Evolutionary conservation across 148 eudicot species (phyloP), one percentile per base, ranked within the genome.

Genomic region (Fagopyrum homotropicum): DNA sequence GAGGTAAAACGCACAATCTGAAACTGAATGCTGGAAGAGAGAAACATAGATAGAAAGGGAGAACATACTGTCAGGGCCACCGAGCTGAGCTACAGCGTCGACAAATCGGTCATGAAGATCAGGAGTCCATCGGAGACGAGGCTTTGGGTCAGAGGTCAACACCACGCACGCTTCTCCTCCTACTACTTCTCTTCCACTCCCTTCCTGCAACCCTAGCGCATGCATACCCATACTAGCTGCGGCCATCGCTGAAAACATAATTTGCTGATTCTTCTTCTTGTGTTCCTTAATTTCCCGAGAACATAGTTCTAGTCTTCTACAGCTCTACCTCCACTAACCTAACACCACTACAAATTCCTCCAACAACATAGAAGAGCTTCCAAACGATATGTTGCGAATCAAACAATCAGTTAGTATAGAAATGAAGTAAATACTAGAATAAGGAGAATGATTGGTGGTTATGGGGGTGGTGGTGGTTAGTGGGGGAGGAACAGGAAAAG

Each of bases 1-100:
- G 15, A 61, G 40, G 14, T 29, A 15, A 61, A 35, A 61, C 5
- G 26, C 69, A 30, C 45, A 63, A 63, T 30, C 35, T 0, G 69
- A 63, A 29, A 63, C 44, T 17, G n/a, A 63, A 63, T 63, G 69
- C 45, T 9, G n/a, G 15, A 66, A 66, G 43, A 66, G 47, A 54
- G 40, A 80, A 46, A 76, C 2, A 17, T 15, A 68, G 22, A 59
- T 72, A 30, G 81, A 48, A 57, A 45, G 73, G 26, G 73, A 48
- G 11, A 10, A 79, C 86, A 47, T 5, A 87, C 90, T 87, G 49
- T 87, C 88, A 43, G 90, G 88, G 77, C 90, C 90, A 48, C 90
- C 90, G 56, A 87, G 90, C 77, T 87, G 90, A 57, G 86, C 74
- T 9, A 87, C 90, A 22, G 90, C 90, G 43, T 87, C 90, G 11